Evolutionary conservation across 495 filamentous ascomycete species (phyloP).

Genomic region (Neurospora tetrasperma): DNA sequence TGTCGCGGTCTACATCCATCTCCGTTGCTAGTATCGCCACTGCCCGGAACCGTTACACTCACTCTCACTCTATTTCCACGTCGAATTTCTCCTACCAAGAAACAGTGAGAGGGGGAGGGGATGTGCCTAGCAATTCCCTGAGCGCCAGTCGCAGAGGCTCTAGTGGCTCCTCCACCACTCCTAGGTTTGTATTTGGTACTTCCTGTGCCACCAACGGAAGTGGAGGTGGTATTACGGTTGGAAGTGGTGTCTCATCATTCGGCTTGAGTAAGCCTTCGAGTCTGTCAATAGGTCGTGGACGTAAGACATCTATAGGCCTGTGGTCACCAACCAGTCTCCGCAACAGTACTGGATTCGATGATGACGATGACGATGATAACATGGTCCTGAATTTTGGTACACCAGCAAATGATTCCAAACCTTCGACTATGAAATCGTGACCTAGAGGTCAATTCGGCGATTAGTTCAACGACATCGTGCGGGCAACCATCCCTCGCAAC

Average conservation of each 20-base stretch:
- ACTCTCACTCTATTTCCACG: constrained; percentile 19
- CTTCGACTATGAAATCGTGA: neutral
- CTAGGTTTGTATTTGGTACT: constrained; percentile 1
- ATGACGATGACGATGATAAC: constrained; percentile 30
- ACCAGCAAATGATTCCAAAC: neutral
- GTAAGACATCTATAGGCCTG: constrained; percentile 21
- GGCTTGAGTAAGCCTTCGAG: constrained; percentile 8
- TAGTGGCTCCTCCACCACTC: constrained; percentile 1
- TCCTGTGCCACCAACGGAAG: constrained; percentile 3
- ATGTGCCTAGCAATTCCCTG: constrained; percentile 23
- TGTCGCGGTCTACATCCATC: constrained; percentile 14
- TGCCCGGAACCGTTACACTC: constrained; percentile 15
- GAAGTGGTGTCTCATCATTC: constrained; percentile 26
- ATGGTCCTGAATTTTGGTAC: constrained; percentile 35
- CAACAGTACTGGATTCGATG: constrained; percentile 19
- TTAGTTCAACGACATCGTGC: neutral
- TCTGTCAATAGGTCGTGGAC: constrained; percentile 10
- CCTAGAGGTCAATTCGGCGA: neutral
- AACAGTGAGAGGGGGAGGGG: constrained; percentile 14
- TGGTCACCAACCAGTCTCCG: constrained; percentile 25
- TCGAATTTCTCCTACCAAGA: constrained; percentile 25
- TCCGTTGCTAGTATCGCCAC: constrained; percentile 11
- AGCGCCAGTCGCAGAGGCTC: constrained; percentile 22
- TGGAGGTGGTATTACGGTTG: constrained; percentile 24
- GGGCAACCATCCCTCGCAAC: neutral